A percentile compares a stretch with the other conserved stretches of the same genome.
These are phyloP conservation scores for Paraphaeosphaeria minitans DNA, from an alignment of 2,329 filamentous ascomycete species.

Conservation along the genomic window DNA sequence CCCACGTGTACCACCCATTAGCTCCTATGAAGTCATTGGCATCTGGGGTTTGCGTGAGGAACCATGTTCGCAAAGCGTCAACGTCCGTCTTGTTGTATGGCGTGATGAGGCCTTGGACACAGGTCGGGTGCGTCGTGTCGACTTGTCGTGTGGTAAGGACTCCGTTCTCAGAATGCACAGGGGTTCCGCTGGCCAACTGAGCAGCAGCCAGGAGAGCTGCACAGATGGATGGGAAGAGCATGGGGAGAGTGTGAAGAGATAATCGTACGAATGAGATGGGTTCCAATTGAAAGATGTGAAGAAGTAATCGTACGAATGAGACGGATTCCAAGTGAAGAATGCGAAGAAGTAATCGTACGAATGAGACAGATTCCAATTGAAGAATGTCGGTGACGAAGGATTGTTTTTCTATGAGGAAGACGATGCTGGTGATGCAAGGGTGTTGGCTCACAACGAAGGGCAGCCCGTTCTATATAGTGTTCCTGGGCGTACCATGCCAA, in stretches of 20 bases:
- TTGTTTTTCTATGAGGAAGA: background rate
- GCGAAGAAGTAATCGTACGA: background rate
- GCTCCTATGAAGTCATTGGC: background rate
- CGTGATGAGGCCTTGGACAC: constrained; percentile 4
- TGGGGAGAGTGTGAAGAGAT: background rate
- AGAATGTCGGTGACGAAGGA: background rate
- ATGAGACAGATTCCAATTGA: background rate
- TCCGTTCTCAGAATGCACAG: background rate
- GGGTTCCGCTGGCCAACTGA: background rate
- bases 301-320: background rate
- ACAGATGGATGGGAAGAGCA: constrained; percentile 8
- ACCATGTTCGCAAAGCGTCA: background rate
- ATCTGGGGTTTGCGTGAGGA: background rate
- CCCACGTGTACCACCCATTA: constrained; percentile 1
- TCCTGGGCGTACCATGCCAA: constrained; percentile 4
- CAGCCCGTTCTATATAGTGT: constrained; percentile 4
- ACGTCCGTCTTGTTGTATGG: constrained; percentile 7
- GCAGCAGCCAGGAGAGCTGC: constrained; percentile 3
- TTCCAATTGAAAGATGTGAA: background rate
- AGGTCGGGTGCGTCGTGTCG: background rate
- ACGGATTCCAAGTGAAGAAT: background rate
- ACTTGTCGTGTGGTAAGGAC: background rate
- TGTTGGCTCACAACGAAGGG: background rate
- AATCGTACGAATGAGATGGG: background rate
- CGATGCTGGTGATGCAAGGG: constrained; percentile 1